Evolutionary conservation across 148 eudicot genomes (phyloP).

Genomic region (Diospyros kaki): DNA sequence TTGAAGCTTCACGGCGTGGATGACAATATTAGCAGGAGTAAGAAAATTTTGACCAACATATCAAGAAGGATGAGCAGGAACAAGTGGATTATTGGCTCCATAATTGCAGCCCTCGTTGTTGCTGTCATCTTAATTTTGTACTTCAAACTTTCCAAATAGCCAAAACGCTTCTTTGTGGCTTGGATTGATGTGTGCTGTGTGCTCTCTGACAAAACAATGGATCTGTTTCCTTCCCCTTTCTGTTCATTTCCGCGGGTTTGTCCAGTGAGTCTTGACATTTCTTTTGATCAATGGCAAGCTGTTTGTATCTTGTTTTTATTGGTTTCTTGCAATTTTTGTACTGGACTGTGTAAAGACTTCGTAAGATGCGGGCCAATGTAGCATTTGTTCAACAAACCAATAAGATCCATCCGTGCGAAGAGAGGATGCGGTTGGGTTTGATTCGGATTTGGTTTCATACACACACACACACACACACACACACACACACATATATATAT

Average conservation of each 20-base stretch:
- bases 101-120: slow-evolving; percentile 33
- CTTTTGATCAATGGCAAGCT: neutral
- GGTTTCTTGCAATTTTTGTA: no score
- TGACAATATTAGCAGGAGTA: slow-evolving; percentile 39
- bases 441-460: no score
- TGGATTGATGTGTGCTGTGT: neutral
- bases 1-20: slow-evolving; percentile 51
- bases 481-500: no score
- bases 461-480: no score
- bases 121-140: slow-evolving; percentile 39
- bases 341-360: no score
- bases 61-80: slow-evolving; percentile 54
- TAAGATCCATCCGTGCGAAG: no score
- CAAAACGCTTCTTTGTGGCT: neutral
- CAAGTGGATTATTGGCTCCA: slow-evolving; percentile 43
- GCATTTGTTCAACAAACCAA: no score
- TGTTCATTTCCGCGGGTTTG: neutral
- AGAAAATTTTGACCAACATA: slow-evolving; percentile 42
- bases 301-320: no score
- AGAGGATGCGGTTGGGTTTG: no score
- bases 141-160: slow-evolving; percentile 31
- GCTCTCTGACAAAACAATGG: neutral
- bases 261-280: neutral
- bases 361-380: no score
- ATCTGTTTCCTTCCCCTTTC: neutral